phyloP scores from a whole-genome alignment of 2,329 filamentous ascomycete genomes.

The Diplodia scrobiculata region DNA sequence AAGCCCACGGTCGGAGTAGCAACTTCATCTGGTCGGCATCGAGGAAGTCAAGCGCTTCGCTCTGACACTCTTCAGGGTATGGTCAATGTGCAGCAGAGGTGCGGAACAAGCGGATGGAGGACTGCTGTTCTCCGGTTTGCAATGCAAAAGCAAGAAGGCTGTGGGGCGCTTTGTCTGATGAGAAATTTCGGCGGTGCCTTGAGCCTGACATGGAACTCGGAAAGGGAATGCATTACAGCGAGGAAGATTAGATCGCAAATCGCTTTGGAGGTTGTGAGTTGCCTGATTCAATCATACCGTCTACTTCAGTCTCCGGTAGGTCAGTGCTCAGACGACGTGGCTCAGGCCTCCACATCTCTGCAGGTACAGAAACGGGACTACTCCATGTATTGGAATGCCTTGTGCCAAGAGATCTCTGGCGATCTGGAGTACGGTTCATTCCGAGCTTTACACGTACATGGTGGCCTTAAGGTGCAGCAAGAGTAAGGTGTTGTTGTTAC shows the following conservation, averaged over 20 bases:
- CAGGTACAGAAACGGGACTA: background rate
- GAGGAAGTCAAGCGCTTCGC: background rate
- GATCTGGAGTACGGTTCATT: background rate
- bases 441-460: background rate
- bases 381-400: background rate
- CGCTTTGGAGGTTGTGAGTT: background rate
- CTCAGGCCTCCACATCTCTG: background rate
- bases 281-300: too few relatives aligned
- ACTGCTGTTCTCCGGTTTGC: background rate
- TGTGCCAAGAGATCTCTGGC: background rate
- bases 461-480: background rate
- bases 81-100: background rate
- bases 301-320: background rate
- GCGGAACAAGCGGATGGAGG: background rate
- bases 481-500: background rate
- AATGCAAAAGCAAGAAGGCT: background rate
- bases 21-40: background rate
- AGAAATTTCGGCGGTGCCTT: background rate
- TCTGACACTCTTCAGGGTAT: background rate
- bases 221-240: background rate
- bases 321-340: background rate
- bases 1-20: background rate
- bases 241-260: background rate
- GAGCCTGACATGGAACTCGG: background rate
- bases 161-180: background rate